Conservation (phyloP, 495 filamentous ascomycete species). For the Articulospora tetracladia region DNA sequence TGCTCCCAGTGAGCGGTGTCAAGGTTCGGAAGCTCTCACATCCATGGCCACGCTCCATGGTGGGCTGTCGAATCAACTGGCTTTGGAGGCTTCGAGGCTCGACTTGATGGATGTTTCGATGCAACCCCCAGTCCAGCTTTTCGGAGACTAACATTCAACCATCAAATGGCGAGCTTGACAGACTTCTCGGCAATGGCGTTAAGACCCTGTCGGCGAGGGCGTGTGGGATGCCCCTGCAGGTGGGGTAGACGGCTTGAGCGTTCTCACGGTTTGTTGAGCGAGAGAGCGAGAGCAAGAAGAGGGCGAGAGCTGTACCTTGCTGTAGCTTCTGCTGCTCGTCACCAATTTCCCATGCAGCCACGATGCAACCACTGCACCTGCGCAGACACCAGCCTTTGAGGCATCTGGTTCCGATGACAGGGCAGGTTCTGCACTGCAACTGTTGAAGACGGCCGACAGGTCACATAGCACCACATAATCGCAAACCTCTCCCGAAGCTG, state of each 20-base stretch:
- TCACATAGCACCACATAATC: background rate
- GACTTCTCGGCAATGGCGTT: background rate
- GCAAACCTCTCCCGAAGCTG: no score
- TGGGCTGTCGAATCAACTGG: background rate
- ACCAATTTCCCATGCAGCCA: conserved; percentile 1
- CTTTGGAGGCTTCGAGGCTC: background rate
- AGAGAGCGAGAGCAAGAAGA: no score
- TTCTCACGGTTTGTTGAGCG: background rate
- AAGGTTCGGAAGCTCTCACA: background rate
- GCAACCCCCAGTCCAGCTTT: background rate
- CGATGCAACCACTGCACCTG: background rate
- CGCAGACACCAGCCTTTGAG: background rate
- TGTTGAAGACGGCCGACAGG: background rate
- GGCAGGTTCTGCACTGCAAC: no score
- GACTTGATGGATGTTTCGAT: background rate
- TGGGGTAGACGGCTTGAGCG: background rate
- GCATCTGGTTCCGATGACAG: no score
- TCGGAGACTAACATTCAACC: background rate
- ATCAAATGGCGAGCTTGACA: background rate
- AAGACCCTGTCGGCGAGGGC: background rate
- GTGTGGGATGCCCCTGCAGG: background rate
- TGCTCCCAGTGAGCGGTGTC: background rate
- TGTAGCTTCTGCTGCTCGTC: background rate
- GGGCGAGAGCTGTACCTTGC: background rate
- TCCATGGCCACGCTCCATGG: background rate